Conservation (phyloP, 139 green algal genomes). For the Closterium sp. region DNA sequence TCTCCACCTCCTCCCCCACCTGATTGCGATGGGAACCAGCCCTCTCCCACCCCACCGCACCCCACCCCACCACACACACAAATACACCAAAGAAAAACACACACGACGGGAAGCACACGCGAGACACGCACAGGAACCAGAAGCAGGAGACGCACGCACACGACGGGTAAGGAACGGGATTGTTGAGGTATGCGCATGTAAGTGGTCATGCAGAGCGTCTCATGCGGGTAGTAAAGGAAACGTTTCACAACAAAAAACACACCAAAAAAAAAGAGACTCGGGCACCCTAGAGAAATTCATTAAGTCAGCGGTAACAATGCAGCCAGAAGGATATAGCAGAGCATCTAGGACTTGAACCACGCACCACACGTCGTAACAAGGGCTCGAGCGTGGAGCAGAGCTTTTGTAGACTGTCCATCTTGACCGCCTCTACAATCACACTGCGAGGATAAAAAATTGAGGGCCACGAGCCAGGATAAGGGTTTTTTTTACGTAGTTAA, state of each 20-base stretch:
- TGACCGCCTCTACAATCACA: slow-evolving; percentile 31
- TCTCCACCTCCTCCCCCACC: slow-evolving; percentile 32
- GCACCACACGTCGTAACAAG: slow-evolving; percentile 28
- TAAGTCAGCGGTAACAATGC: not conserved
- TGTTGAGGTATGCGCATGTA: not conserved
- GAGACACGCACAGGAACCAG: not conserved
- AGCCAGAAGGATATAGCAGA: not conserved
- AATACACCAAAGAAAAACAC: no score
- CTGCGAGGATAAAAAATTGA: not conserved
- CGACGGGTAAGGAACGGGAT: not conserved
- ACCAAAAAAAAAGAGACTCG: not conserved
- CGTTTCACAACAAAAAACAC: not conserved
- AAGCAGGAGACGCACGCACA: not conserved
- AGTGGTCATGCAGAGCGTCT: not conserved
- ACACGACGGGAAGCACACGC: not conserved
- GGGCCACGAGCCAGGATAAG: not conserved
- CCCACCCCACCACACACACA: no score
- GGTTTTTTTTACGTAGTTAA: no score
- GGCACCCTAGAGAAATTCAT: not conserved
- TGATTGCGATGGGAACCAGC: not conserved
- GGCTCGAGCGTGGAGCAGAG: slow-evolving; percentile 36
- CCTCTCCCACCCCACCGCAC: no score
- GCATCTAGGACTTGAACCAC: not conserved
- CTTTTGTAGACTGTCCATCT: slow-evolving; percentile 41
- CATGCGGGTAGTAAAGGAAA: not conserved